These are phyloP conservation scores for Byssothecium circinans DNA, from an alignment of 2,329 filamentous ascomycete genomes.

Conservation along the genomic window DNA sequence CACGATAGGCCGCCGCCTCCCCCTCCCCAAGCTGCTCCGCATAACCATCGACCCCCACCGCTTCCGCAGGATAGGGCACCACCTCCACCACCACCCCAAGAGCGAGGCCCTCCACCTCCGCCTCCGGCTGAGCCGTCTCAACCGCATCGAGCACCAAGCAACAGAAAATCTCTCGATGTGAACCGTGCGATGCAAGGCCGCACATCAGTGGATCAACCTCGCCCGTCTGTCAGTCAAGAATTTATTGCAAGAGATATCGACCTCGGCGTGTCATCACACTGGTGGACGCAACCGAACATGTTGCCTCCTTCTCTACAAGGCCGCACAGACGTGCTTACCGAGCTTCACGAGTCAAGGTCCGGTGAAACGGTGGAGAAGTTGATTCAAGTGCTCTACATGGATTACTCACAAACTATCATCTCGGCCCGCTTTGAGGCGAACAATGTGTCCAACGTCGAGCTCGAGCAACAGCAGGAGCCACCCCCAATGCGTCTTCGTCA, in stretches of 20 bases:
- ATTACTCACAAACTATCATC: conserved; percentile 94
- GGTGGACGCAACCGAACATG: conserved; percentile 83
- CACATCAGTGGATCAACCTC: conserved; percentile 72
- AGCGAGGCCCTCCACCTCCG: conserved; percentile 47
- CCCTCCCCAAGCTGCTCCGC: conserved; percentile 40
- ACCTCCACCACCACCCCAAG: conserved; percentile 37
- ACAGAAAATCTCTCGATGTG: conserved; percentile 67
- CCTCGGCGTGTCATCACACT: conserved; percentile 70
- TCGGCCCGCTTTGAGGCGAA: conserved; percentile 76
- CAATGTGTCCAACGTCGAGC: conserved; percentile 69
- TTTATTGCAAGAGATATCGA: conserved; percentile 90
- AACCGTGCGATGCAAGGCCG: conserved; percentile 56
- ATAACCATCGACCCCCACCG: conserved; percentile 38
- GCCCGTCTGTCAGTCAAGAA: conserved; percentile 75
- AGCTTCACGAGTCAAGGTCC: conserved; percentile 77
- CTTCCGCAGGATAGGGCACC: conserved; percentile 47
- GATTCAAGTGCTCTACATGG: conserved; percentile 85
- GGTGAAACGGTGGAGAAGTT: conserved; percentile 77
- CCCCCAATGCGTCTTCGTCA: conserved; percentile 82
- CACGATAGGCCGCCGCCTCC: conserved; percentile 40
- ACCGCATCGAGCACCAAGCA: conserved; percentile 48
- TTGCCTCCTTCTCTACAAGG: conserved; percentile 81
- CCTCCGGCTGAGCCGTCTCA: conserved; percentile 43
- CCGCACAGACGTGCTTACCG: conserved; percentile 79
- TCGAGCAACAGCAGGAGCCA: conserved; percentile 85